A percentile compares a stretch with the other conserved stretches of the same genome.
Evolutionary conservation across 805 yeast species (phyloP).

Genomic region (Barnettozyma californica): DNA sequence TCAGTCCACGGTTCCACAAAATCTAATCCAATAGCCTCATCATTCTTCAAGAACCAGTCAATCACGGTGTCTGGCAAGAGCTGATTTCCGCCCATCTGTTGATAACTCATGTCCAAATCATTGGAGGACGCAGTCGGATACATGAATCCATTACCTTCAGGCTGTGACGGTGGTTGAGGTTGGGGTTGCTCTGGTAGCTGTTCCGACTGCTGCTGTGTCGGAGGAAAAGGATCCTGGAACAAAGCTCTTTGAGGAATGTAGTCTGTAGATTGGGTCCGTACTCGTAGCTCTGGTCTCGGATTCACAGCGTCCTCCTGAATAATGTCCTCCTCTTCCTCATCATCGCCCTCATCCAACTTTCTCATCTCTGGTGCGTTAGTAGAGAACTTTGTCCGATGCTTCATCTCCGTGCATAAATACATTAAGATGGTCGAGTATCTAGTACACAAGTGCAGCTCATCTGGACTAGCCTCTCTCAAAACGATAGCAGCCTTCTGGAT

Average conservation of each 20-base stretch:
- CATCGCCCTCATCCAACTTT: conserved; percentile 18
- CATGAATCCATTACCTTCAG: neutral
- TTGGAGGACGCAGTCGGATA: neutral
- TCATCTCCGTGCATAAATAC: conserved; percentile 74
- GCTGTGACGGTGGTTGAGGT: conserved; percentile 1
- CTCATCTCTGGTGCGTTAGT: conserved; percentile 26
- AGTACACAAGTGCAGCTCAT: conserved; percentile 78
- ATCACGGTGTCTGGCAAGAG: conserved; percentile 33
- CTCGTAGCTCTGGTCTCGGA: neutral
- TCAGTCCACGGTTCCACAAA: conserved; percentile 78
- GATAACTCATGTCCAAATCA: conserved; percentile 18
- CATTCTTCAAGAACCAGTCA: conserved; percentile 44
- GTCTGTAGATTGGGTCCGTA: conserved; percentile 4
- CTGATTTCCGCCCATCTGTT: conserved; percentile 17
- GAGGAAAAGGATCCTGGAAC: conserved; percentile 5
- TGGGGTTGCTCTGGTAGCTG: neutral
- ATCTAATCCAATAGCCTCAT: conserved; percentile 47
- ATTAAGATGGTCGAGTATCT: conserved; percentile 72
- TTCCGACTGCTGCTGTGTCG: neutral
- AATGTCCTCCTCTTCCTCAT: conserved; percentile 21
- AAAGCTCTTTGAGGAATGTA: conserved; percentile 8
- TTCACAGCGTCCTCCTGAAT: conserved; percentile 4
- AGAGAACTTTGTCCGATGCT: conserved; percentile 34
- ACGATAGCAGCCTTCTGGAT: conserved; percentile 71
- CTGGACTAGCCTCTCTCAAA: conserved; percentile 80